Evolutionary conservation across 2,329 filamentous ascomycete genomes (phyloP), one percentile per base, ranked within the genome.

Genomic region (Calonectria hongkongensis): DNA sequence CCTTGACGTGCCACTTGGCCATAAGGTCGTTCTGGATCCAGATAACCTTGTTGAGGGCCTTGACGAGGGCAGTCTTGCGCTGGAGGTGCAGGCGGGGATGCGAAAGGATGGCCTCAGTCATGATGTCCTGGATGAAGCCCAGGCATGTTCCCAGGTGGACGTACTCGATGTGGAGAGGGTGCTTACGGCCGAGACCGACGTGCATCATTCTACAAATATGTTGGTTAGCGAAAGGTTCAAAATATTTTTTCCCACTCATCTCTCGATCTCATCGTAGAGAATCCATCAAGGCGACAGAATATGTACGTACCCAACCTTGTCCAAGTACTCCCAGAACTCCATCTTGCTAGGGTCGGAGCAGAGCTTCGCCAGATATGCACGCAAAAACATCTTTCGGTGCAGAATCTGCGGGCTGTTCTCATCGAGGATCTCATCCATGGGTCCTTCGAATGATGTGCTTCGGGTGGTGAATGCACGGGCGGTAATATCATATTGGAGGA

Each of bases 1-100:
- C 92, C 41, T 89, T 87, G 43, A 94, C 90, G 79, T 95, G 94
- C 92, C 94, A 96, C 82, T 93, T 94, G n/a, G 94, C 93, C 82
- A 96, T 94, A 36, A 96, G 87, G 82, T 96, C 94, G 81, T 96
- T 96, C 84, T 96, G 94, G 76, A 96, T 95, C 94, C 94, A 96
- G 75, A 96, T 92, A 30, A 96, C 92, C 83, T 97, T 96, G 74
- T 91, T 91, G 27, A 96, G 87, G 0, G 94, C 94, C 81, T 93
- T 94, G 58, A 96, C 89, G 5, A 96, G 88, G 27, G 90, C 92
- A 21, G 93, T 92, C 85, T 96, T 96, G 83, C 90, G 89, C 70
- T 88, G 87, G 78, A 94, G 87, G 45, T 89, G 87, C 45, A 97
- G 86, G 3, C 89, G 89, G 1, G 93, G 93, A 79, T 95, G 89